A percentile compares a stretch with the other conserved stretches of the same genome.
phyloP scores from a whole-genome alignment of 768 basidiomycete genomes.

The Cyathus striatus region DNA sequence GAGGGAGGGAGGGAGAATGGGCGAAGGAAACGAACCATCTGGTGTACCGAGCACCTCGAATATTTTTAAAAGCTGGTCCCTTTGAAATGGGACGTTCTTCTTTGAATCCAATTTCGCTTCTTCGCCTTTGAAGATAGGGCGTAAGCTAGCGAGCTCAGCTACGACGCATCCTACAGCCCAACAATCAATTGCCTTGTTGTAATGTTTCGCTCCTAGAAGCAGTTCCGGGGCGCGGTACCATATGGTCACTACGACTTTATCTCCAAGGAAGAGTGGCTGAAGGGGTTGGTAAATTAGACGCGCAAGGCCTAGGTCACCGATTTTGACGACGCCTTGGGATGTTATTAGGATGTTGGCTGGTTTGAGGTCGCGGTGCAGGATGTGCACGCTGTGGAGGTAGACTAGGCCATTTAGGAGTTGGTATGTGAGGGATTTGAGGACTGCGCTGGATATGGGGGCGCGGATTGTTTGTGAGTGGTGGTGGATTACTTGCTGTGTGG shows the following conservation, averaged over 20 bases:
- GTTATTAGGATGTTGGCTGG: conserved; percentile 98
- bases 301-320: conserved; percentile 96
- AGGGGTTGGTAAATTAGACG: conserved; percentile 88
- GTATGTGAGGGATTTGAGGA: conserved; percentile 90
- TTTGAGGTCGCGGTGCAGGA: conserved; percentile 96
- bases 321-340: conserved; percentile 85
- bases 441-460: conserved; percentile 61
- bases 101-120: conserved; percentile 96
- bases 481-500: conserved; percentile 92
- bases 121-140: conserved; percentile 99
- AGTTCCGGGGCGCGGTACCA: conserved; percentile 99
- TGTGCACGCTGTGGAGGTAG: conserved; percentile 92
- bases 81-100: conserved; percentile 96
- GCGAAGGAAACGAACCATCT: conserved; percentile 62
- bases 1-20: too few species aligned
- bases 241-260: conserved; percentile 98
- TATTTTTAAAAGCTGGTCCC: conserved; percentile 93
- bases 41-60: conserved; percentile 92
- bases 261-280: conserved; percentile 86
- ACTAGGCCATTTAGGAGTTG: conserved; percentile 92
- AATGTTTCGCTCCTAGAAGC: conserved; percentile 93
- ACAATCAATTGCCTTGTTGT: conserved; percentile 93
- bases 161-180: conserved; percentile 99
- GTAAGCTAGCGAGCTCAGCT: conserved; percentile 87
- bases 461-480: conserved; percentile 93